A percentile compares a stretch with the other conserved stretches of the same genome.
phyloP scores from a whole-genome alignment of 805 yeast genomes.

The Kuraishia capsulata region DNA sequence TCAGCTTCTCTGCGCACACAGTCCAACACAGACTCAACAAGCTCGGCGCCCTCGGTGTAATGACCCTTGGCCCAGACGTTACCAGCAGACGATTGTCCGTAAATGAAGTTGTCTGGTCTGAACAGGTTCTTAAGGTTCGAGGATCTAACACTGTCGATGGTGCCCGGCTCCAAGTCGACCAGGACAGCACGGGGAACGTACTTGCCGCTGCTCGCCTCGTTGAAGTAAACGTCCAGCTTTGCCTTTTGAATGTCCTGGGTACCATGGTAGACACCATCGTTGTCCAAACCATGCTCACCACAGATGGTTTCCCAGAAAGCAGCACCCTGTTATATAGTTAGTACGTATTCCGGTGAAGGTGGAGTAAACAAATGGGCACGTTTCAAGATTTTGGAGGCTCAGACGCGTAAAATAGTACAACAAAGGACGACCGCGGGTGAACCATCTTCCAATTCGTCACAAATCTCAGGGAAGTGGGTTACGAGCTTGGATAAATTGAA shows the following conservation, averaged over 20 bases:
- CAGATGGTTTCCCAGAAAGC: slow-evolving; percentile 92
- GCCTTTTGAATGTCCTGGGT: slow-evolving; percentile 39
- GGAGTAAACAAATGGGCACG: background rate
- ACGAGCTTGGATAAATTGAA: too few species aligned
- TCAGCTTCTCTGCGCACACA: slow-evolving; percentile 91
- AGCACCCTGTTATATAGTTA: slow-evolving; percentile 54
- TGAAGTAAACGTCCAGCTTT: slow-evolving; percentile 71
- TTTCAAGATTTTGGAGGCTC: slow-evolving; percentile 1
- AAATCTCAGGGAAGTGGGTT: too few species aligned
- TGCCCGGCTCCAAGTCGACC: slow-evolving; percentile 91
- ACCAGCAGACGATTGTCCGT: slow-evolving; percentile 90
- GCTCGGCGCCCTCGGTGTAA: slow-evolving; percentile 94
- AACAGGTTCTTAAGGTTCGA: slow-evolving; percentile 78
- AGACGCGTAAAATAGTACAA: slow-evolving; percentile 1
- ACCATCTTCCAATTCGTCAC: too few species aligned
- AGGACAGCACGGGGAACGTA: slow-evolving; percentile 91
- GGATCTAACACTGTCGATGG: slow-evolving; percentile 75
- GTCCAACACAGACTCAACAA: slow-evolving; percentile 83
- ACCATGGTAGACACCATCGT: slow-evolving; percentile 65
- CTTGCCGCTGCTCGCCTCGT: slow-evolving; percentile 79
- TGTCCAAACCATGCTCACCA: slow-evolving; percentile 78
- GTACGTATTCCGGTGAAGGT: slow-evolving; percentile 2
- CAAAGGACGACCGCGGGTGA: too few species aligned
- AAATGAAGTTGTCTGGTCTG: slow-evolving; percentile 87
- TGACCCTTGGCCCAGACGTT: slow-evolving; percentile 97